phyloP scores from a whole-genome alignment of 169 alveolate genomes.

The Eimeria praecox region DNA sequence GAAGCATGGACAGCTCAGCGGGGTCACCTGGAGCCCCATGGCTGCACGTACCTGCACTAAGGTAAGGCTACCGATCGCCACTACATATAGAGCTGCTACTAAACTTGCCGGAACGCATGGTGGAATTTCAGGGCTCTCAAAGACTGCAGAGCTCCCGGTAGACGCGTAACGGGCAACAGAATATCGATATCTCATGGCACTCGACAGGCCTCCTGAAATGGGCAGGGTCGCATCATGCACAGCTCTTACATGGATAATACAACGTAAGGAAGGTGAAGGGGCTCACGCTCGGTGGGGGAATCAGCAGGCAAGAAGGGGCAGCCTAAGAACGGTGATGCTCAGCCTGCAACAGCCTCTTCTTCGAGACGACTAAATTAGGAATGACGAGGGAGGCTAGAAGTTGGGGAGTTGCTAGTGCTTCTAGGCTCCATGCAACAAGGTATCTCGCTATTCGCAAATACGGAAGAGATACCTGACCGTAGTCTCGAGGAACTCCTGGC shows the following conservation, averaged over 20 bases:
- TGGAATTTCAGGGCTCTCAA: not conserved
- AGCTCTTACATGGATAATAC: not conserved
- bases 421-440: not conserved
- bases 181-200: not conserved
- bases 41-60: conserved; percentile 38
- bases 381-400: not conserved
- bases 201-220: not conserved
- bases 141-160: not conserved
- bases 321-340: not conserved
- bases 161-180: not conserved
- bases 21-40: conserved; percentile 63
- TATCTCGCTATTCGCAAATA: not conserved
- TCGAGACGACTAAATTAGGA: not conserved
- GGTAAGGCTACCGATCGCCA: not conserved
- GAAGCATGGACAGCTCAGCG: not conserved
- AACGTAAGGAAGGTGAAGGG: not conserved
- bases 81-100: not conserved
- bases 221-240: not conserved
- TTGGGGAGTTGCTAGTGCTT: not conserved
- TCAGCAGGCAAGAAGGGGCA: not conserved
- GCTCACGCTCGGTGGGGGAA: not conserved
- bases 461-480: not conserved
- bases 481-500: not conserved
- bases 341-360: not conserved
- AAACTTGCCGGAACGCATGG: too few species aligned